Evolutionary conservation across 2,329 filamentous ascomycete genomes (phyloP), one percentile per base, ranked within the genome.

Genomic region (Botrytis galanthina): DNA sequence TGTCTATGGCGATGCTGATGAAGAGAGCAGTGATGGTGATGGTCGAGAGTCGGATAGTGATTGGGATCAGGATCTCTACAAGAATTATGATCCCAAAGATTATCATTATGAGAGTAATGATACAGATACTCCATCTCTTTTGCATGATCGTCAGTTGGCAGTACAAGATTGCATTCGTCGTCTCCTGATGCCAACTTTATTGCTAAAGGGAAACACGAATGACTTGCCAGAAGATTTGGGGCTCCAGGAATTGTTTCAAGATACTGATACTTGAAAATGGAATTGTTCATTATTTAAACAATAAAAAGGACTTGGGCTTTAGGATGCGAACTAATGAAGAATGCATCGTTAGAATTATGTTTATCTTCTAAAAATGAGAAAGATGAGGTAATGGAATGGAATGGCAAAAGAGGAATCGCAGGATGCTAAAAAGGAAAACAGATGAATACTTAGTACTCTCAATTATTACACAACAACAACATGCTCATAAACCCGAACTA

Each of bases 231-330:
- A 37, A 39, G 12, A 61, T n/a, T 61, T 61, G 59, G 59, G 35
- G 12, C 22, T 61, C 12, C 20, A 7, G 35, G 35, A 22, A 16
- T 39, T 61, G 20, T 61, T 39, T 61, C 10, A 22, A n/a, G 59
- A 61, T 61, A 6, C 26, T n/a, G 59, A n/a, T 3, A 5, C 4
- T 16, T 61, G 32, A 61, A 16, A 3, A 8, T 3, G 20, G 35
- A 10, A 4, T 16, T 14, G 5, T 61, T 16, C 0, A 12, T 26
- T 39, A 20, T 61, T 39, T 26, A 1, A 4, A 60, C 22, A 26
- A 22, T 1, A 7, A 1, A 1, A 8, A 9, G 10, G 2, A 39
- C 6, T 42, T 18, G n/a, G 8, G 35, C 5, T 29, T 12, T 7
- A 4, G 14, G 37, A 42, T 1, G 1, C 7, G 12, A 29, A n/a